phyloP scores from a whole-genome alignment of 345 rosid species.

The Barbarea vulgaris region DNA sequence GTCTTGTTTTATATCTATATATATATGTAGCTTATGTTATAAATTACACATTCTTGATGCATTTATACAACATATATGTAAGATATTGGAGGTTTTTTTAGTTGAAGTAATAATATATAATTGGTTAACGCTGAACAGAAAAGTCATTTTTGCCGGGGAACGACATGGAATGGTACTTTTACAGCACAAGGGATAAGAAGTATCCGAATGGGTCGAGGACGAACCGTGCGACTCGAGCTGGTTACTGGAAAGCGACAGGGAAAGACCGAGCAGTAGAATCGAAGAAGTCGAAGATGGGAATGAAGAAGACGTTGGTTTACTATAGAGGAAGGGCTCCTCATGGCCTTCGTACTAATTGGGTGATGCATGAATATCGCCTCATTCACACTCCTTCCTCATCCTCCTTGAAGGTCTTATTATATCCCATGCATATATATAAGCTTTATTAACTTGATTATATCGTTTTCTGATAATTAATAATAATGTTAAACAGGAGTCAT shows the following conservation, averaged over 20 bases:
- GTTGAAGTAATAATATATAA: neutral
- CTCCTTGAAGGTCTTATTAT: conserved; percentile 26
- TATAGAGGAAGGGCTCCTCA: conserved; percentile 73
- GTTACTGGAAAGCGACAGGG: conserved; percentile 86
- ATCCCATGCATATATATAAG: neutral
- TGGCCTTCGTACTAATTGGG: conserved; percentile 75
- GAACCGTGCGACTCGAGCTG: conserved; percentile 69
- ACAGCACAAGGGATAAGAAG: conserved; percentile 74
- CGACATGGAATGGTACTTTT: conserved; percentile 84
- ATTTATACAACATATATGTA: neutral
- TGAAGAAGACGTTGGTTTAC: conserved; percentile 83
- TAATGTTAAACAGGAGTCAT: conserved; percentile 55
- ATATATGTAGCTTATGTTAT: neutral
- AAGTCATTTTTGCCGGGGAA: conserved; percentile 74
- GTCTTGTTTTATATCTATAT: neutral
- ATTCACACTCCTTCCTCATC: conserved; percentile 45
- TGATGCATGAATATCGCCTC: conserved; percentile 80
- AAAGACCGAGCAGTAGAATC: conserved; percentile 62
- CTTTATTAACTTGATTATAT: neutral
- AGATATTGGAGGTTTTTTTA: neutral
- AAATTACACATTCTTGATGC: neutral
- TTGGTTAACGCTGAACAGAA: conserved; percentile 41
- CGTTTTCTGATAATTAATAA: neutral
- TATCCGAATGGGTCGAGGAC: conserved; percentile 84
- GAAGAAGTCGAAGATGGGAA: conserved; percentile 54